These are phyloP conservation scores for Kuraishia floccosa DNA, from an alignment of 805 yeast species.

Conservation along the genomic window DNA sequence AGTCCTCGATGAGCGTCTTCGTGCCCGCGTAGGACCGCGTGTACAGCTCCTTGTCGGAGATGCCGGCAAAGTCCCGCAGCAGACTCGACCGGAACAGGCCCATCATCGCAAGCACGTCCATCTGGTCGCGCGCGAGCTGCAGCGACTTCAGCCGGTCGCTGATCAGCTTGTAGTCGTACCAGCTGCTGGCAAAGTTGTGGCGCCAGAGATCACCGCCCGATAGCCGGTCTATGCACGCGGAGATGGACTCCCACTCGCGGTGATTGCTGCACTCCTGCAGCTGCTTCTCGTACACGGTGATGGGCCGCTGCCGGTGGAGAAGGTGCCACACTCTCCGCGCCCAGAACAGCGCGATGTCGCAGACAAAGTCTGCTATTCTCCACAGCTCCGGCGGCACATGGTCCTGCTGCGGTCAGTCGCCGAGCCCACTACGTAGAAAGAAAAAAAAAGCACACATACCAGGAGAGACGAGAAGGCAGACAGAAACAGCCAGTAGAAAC, in stretches of 20 bases:
- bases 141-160: slow-evolving; percentile 60
- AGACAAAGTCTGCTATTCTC: slow-evolving; percentile 19
- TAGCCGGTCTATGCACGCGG: slow-evolving; percentile 34
- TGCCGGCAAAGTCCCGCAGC: slow-evolving; percentile 85
- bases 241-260: slow-evolving; percentile 59
- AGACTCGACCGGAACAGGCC: slow-evolving; percentile 72
- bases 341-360: slow-evolving; percentile 38
- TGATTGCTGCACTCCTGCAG: slow-evolving; percentile 43
- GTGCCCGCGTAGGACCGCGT: slow-evolving; percentile 83
- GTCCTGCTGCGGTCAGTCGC: too few species aligned
- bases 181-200: slow-evolving; percentile 68
- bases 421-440: too few species aligned
- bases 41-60: slow-evolving; percentile 68
- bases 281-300: slow-evolving; percentile 34
- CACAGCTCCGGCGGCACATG: slow-evolving; percentile 7
- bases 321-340: slow-evolving; percentile 22
- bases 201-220: slow-evolving; percentile 60
- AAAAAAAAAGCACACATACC: too few species aligned
- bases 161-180: slow-evolving; percentile 78
- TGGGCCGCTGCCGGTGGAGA: slow-evolving; percentile 27
- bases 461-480: neutral
- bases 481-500: neutral
- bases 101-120: slow-evolving; percentile 48
- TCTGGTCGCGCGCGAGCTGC: slow-evolving; percentile 44
- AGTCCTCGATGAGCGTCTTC: slow-evolving; percentile 78